These are phyloP conservation scores for Cryptosporidium sp. DNA, from an alignment of 169 alveolate species.

Conservation along the genomic window DNA sequence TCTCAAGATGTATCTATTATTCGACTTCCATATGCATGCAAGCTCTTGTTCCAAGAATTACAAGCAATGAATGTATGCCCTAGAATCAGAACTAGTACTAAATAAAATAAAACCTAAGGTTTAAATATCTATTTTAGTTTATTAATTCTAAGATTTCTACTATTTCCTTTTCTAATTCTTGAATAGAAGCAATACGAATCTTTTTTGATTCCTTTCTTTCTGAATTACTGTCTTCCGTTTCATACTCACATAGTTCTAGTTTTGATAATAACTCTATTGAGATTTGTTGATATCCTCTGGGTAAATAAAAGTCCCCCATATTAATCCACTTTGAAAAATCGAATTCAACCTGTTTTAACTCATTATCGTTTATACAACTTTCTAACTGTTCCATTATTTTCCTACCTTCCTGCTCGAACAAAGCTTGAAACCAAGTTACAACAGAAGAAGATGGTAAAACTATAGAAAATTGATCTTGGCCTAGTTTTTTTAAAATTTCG, in stretches of 20 bases:
- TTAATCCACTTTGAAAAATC: conserved; percentile 22
- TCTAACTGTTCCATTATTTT: neutral
- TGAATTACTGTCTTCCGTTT: neutral
- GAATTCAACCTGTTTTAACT: neutral
- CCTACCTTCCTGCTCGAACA: neutral
- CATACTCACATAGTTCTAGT: neutral
- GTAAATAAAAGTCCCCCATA: conserved; percentile 11
- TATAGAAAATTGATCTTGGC: neutral
- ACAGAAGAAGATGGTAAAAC: conserved; percentile 20
- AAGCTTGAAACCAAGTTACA: conserved; percentile 27
- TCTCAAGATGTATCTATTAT: conserved; percentile 82
- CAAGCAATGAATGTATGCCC: conserved; percentile 92
- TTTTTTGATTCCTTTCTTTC: neutral
- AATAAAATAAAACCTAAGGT: neutral
- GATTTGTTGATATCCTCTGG: conserved; percentile 22
- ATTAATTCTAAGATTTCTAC: neutral
- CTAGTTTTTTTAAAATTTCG: neutral
- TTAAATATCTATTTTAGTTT: neutral
- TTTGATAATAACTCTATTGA: neutral
- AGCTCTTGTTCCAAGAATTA: conserved; percentile 90
- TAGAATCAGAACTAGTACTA: conserved; percentile 74
- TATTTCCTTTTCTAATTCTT: neutral
- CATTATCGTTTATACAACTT: neutral
- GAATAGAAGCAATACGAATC: neutral
- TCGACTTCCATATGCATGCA: conserved; percentile 94